Evolutionary conservation across 2,329 filamentous ascomycete genomes (phyloP), one percentile per base, ranked within the genome.

Genomic region (Thermochaetoides dissita): DNA sequence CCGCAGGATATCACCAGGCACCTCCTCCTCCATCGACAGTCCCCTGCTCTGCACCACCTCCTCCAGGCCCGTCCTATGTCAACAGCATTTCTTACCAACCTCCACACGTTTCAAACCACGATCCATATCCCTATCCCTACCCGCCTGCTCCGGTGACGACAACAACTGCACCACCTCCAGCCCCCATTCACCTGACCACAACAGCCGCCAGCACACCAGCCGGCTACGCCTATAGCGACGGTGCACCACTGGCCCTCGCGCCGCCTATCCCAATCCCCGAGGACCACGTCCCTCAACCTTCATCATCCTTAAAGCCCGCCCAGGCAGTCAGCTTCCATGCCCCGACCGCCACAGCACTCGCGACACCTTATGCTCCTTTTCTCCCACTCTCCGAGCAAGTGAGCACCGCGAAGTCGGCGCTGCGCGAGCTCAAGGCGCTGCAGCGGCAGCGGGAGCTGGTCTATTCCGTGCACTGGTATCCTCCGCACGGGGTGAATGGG

Each of bases 401-500:
- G 2, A 7, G 43, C 1, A 39, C 43, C 8, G 50, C 54, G 36
- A 59, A 63, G 50, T 51, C 50, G 24, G 59, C 59, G 1, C 46
- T 66, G 8, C 50, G 49, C n/a, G 62, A 62, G 41, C 58, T 63
- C 43, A 46, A 60, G 6, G 49, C 46, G 17, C 49, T 65, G 44
- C 60, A 61, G 50, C 55, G 53, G 10, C 42, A 51, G 53, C 37
- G 52, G 46, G 6, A 43, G 10, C 45, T 49, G 46, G 30, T 44
- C 12, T 10, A 29, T 24, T 24, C 17, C 17, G 17, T 24, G 5
- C 17, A 24, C 17, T 24, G 17, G 17, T 5, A 24, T 24, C 17
- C 17, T 24, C 17, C 17, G 17, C 5, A 24, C 17, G 17, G 17
- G 17, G 17, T 24, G 17, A 24, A 24, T 24, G 17, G 17, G 17